A percentile compares a stretch with the other conserved stretches of the same genome.
Conservation (phyloP, 805 yeast species). For the Candida multigemmis region DNA sequence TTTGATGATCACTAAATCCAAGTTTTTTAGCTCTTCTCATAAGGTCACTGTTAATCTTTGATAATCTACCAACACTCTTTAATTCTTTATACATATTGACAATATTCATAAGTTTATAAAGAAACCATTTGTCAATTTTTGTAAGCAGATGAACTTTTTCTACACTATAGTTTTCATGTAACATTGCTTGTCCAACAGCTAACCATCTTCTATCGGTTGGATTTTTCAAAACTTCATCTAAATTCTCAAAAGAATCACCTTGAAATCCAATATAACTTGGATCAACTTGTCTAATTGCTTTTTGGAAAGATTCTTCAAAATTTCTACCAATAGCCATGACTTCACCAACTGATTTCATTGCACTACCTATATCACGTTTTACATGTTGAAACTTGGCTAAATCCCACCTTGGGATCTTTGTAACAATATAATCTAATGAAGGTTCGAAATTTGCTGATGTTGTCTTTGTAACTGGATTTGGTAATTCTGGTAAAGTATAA, state of each 20-base stretch:
- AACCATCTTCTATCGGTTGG: slow-evolving; percentile 97
- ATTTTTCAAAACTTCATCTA: slow-evolving; percentile 68
- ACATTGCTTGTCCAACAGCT: slow-evolving; percentile 95
- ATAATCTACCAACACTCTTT: slow-evolving; percentile 48
- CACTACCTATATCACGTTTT: slow-evolving; percentile 84
- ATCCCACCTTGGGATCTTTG: slow-evolving; percentile 99
- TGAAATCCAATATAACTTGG: slow-evolving; percentile 89
- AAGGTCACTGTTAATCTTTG: slow-evolving; percentile 56
- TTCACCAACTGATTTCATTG: slow-evolving; percentile 99
- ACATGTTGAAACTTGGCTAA: slow-evolving; percentile 92
- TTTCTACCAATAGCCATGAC: slow-evolving; percentile 98
- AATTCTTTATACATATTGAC: slow-evolving; percentile 81
- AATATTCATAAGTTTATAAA: slow-evolving; percentile 85
- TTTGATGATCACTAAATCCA: slow-evolving; percentile 94
- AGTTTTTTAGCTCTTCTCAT: slow-evolving; percentile 78
- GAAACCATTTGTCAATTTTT: slow-evolving; percentile 92
- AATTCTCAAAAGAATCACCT: slow-evolving; percentile 68
- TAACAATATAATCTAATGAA: slow-evolving; percentile 91
- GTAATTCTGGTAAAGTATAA: slow-evolving; percentile 88
- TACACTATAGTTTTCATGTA: slow-evolving; percentile 85
- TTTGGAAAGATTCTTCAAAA: slow-evolving; percentile 95
- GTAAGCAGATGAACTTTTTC: slow-evolving; percentile 88
- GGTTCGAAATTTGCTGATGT: slow-evolving; percentile 98
- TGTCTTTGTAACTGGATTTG: slow-evolving; percentile 88
- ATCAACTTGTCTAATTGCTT: slow-evolving; percentile 93